phyloP scores from a whole-genome alignment of 2,329 filamentous ascomycete genomes.

The Orbilia javanica region DNA sequence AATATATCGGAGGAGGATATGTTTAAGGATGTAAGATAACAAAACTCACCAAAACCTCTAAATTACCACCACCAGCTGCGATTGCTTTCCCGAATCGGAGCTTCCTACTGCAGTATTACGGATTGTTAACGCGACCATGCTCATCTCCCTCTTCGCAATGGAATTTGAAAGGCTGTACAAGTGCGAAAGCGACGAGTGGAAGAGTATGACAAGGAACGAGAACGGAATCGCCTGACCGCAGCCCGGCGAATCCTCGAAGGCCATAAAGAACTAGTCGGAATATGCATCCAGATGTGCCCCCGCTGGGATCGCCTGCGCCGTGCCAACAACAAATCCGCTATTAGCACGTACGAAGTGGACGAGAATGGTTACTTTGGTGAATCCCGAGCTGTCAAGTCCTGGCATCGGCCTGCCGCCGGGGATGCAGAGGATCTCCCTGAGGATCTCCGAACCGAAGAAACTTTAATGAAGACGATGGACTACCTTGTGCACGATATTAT shows the following conservation, averaged over 20 bases:
- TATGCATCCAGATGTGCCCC: conserved; percentile 56
- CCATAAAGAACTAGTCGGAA: conserved; percentile 48
- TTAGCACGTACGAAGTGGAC: conserved; percentile 56
- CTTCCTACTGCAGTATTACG: conserved; percentile 14
- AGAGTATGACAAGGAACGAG: conserved; percentile 50
- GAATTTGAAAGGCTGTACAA: conserved; percentile 52
- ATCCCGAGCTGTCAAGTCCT: conserved; percentile 74
- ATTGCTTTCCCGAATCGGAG: conserved; percentile 27
- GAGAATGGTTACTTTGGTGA: conserved; percentile 56
- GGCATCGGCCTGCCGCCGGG: conserved; percentile 76
- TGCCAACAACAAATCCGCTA: conserved; percentile 54
- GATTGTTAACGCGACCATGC: conserved; percentile 54
- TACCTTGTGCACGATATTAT: conserved; percentile 75
- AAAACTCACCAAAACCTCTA: conserved; percentile 29
- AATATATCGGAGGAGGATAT: conserved; percentile 55
- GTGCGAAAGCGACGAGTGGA: conserved; percentile 51
- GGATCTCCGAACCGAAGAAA: conserved; percentile 74
- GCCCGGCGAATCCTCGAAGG: conserved; percentile 15
- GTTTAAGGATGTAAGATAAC: conserved; percentile 59
- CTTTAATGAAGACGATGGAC: conserved; percentile 73
- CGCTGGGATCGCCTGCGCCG: conserved; percentile 49
- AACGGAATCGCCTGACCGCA: conserved; percentile 39
- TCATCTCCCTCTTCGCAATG: conserved; percentile 32
- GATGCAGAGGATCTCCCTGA: conserved; percentile 76
- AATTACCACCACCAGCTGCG: conserved; percentile 24